Percentiles rank a stretch among this genome's conserved stretches.
Evolutionary conservation across 768 basidiomycete genomes (phyloP).

Genomic region (Lenzites betulinus): DNA sequence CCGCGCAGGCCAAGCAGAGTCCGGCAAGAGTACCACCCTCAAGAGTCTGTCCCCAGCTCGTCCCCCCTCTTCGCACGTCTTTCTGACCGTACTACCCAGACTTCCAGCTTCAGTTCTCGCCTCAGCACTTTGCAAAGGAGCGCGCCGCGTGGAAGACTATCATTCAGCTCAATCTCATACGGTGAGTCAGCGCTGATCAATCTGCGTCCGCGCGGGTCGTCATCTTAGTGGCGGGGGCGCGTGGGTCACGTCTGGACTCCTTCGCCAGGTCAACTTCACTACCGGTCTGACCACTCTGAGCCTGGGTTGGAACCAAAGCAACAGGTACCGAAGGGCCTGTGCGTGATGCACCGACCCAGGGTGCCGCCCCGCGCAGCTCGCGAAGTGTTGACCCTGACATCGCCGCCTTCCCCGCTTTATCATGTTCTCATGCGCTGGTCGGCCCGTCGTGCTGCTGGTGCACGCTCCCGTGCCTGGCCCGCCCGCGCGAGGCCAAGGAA

Average conservation of each 20-base stretch:
- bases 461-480: too few species aligned
- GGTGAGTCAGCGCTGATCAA: conserved; percentile 37
- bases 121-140: conserved; percentile 59
- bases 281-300: too few species aligned
- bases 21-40: conserved; percentile 50
- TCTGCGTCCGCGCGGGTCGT: background rate
- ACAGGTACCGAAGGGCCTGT: too few species aligned
- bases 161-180: conserved; percentile 70
- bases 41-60: conserved; percentile 34
- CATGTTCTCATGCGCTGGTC: background rate
- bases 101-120: conserved; percentile 68
- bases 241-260: too few species aligned
- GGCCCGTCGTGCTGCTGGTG: background rate
- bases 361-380: too few species aligned
- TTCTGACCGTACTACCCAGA: conserved; percentile 40
- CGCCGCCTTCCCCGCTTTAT: too few species aligned
- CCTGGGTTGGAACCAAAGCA: too few species aligned
- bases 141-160: conserved; percentile 61
- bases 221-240: too few species aligned
- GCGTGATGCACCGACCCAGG: too few species aligned
- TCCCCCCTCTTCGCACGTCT: background rate
- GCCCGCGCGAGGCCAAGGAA: too few species aligned
- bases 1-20: conserved; percentile 57
- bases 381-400: too few species aligned
- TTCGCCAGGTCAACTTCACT: too few species aligned